Base-by-base conservation (phyloP, 2,329 filamentous ascomycete species). In the Leptographium lundbergii region DNA sequence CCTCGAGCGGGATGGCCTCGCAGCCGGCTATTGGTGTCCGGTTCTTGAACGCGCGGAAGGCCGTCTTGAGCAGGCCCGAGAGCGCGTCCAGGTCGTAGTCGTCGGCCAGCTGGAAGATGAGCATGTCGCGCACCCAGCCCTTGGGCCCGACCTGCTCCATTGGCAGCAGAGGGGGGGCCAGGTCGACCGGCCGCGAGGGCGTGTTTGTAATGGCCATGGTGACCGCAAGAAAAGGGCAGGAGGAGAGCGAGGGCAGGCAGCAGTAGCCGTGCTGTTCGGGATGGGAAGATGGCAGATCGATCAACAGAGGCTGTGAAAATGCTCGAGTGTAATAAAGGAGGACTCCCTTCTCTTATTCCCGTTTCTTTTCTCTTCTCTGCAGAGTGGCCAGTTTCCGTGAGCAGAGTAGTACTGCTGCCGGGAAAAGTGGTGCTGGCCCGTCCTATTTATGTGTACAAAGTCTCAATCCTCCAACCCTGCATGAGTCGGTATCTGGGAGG, bases 121-220 rank as follows among this genome's bases (percentile, higher is more conserved):
- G 48, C 56, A 54, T 53, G 48, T 34, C 32, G 4, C 56, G 56
- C 19, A 58, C 53, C 56, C 48, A 58, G 24, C 48, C 56, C 56
- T 53, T 58, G 34, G 56, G 56, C 3, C 48, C 56, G 27, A 58
- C 29, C 56, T 58, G 56, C 36, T 58, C 50, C 6, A 39, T 58
- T 4, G 57, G 57, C 39, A 58, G 57, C 5, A 50, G 36, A 6
- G 57, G 51, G 2, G 57, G 57, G n/a, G 25, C 25, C 10, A 55
- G 42, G 7, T 27, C 56, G 42, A 45, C 53, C 11, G 34, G 13
- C 11, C 22, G 10, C 24, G 45, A 13, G 17, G 24, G 6, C 2
- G 39, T n/a, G 7, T 34, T 34, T 10, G 55, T 34, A 13, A 29
- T 9, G 27, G 55, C 25, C 39, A 22, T 34, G 24, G 25, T 48